Conservation (phyloP, 2,329 filamentous ascomycete genomes). For the Neobulgaria alba region DNA sequence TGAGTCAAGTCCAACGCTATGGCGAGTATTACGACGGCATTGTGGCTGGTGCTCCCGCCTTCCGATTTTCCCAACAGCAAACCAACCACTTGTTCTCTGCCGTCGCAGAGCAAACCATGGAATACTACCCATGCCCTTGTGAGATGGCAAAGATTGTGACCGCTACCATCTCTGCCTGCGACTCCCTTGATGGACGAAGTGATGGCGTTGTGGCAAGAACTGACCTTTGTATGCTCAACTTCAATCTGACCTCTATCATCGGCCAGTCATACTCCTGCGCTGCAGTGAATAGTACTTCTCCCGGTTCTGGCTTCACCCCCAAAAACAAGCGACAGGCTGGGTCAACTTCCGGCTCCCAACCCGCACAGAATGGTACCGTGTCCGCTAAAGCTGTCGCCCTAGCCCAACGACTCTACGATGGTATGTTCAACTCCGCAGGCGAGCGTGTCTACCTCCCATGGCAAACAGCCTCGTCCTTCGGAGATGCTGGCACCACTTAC, state of each 20-base stretch:
- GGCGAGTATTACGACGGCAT: slow-evolving; percentile 37
- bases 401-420: slow-evolving; percentile 29
- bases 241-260: slow-evolving; percentile 37
- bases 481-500: slow-evolving; percentile 28
- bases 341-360: slow-evolving; percentile 6
- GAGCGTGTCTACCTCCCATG: slow-evolving; percentile 32
- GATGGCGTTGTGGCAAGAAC: slow-evolving; percentile 45
- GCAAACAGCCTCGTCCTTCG: slow-evolving; percentile 26
- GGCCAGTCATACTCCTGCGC: slow-evolving; percentile 38
- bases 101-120: slow-evolving; percentile 32
- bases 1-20: slow-evolving; percentile 35
- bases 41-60: slow-evolving; percentile 39
- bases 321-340: slow-evolving; percentile 3
- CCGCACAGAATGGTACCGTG: slow-evolving; percentile 16
- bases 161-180: slow-evolving; percentile 44
- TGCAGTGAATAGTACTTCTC: slow-evolving; percentile 17
- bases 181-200: slow-evolving; percentile 43
- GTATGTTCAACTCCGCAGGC: slow-evolving; percentile 29
- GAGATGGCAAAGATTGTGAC: slow-evolving; percentile 45
- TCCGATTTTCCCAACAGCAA: slow-evolving; percentile 39
- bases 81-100: slow-evolving; percentile 33
- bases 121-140: slow-evolving; percentile 36
- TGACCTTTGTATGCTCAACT: slow-evolving; percentile 38
- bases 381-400: slow-evolving; percentile 28
- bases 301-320: slow-evolving; percentile 3